Evolutionary conservation across 257 asterid genomes (phyloP).

Genomic region (Lycium barbarum): DNA sequence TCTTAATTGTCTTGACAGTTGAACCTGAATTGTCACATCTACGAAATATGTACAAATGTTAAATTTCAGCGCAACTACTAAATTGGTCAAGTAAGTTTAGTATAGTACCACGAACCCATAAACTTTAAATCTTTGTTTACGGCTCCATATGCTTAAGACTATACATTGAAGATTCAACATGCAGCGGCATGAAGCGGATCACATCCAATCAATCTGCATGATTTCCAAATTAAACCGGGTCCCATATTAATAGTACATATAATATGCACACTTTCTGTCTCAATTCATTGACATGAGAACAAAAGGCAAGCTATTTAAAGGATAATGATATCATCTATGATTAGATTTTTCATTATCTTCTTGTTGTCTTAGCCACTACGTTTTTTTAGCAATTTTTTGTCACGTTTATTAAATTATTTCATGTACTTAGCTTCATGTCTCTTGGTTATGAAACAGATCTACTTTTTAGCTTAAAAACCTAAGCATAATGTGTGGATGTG

Average conservation of each 20-base stretch:
- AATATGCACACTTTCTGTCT: conserved; percentile 46
- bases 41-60: no score
- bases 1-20: no score
- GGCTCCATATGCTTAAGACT: no score
- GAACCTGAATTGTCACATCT: no score
- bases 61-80: no score
- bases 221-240: conserved; percentile 26
- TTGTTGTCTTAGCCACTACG: conserved; percentile 26
- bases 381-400: not conserved
- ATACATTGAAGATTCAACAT: not conserved
- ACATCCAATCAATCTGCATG: conserved; percentile 5
- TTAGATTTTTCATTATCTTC: conserved; percentile 46
- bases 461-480: conserved; percentile 16
- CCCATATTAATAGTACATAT: conserved; percentile 34
- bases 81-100: no score
- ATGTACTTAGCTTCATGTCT: conserved; percentile 7
- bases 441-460: conserved; percentile 16
- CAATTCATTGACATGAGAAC: conserved; percentile 52
- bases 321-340: conserved; percentile 46
- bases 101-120: no score
- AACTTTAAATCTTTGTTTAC: no score
- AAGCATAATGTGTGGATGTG: conserved; percentile 30
- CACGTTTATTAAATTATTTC: not conserved
- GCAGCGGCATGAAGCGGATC: not conserved
- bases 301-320: conserved; percentile 40